Evolutionary conservation across 2,329 filamentous ascomycete genomes (phyloP), one percentile per base, ranked within the genome.

Genomic region (Blumeria hordei): DNA sequence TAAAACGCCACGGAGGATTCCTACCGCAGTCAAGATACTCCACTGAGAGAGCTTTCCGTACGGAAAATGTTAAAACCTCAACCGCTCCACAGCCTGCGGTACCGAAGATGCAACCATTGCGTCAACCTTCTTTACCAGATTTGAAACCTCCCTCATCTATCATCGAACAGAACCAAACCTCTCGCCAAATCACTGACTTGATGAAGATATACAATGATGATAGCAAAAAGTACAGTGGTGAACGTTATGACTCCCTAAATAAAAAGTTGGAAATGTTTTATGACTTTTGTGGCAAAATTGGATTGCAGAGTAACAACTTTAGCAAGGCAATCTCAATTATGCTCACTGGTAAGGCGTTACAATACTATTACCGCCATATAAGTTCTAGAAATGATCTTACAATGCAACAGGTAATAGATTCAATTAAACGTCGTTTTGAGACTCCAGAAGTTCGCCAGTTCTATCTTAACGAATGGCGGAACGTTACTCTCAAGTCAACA

Each of bases 181-280:
- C 21, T 28, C 21, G 21, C 21, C 21, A 28, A 75, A 80, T 41
- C 37, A 41, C 37, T 16, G 37, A 41, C n/a, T 5, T 41, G n/a
- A 41, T 41, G 37, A 41, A 41, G n/a, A 4, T 41, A 41, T 41
- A 41, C 37, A 11, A 41, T 11, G 37, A 41, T 16, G 37, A 41
- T 3, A 41, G 37, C n/a, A 41, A 41, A 16, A 4, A 41, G 37
- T 41, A 41, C 3, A 16, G 37, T 5, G 37, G 3, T 6, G n/a
- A 16, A 11, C 6, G 3, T 12, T 41, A 12, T 41, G 37, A 41
- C 11, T 41, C 5, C n/a, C n/a, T 41, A 16, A 16, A 41, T 16
- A 12, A 11, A 12, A 41, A 41, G n/a, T 6, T 41, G 37, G 3
- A 41, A 41, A 41, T 41, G n/a, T 41, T 41, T 16, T 16, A 41